Evolutionary conservation across 176 grass and related monocot genomes (phyloP), one percentile per base, ranked within the genome.

Genomic region (Hsuehochloa calcarea): DNA sequence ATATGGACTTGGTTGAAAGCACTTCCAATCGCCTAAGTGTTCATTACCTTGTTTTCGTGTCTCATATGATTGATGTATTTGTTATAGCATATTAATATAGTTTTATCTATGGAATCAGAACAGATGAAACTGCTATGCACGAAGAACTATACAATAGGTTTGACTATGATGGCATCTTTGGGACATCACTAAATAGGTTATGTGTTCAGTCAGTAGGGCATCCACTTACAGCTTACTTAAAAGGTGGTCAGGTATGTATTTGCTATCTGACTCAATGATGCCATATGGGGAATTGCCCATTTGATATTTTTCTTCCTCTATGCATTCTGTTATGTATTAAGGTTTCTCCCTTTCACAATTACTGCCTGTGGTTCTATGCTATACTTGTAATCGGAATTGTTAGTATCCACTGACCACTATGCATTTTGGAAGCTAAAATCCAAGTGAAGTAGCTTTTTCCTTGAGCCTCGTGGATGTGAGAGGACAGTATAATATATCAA

Each of bases 141-240:
- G 91, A 95, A 75, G 95, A 95, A 72, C 82, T 98, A n/a, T 95
- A 82, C 38, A 98, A 98, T 79, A 93, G 93, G 39, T 93, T 98
- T 82, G 95, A 98, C 70, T 98, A 98, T 87, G 93, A 95, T 70
- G 91, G 89, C 2, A 66, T 98, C 81, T 98, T 98, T 81, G 95
- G 95, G 31, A 98, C 95, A 82, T 93, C 95, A 82, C 80, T 98
- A 34, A 98, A 98, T 87, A 90, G 95, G 72, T 98, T 98, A 51
- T 98, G 95, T 93, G 95, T 98, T 66, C 95, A 98, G 71, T 93
- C 95, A 39, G 95, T 98, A 15, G 93, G 93, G 23, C 95, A 98
- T 47, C 95, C 95, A 41, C 87, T 98, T 70, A 98, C 95, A 66
- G 95, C 95, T 49, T 98, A 98, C 23, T 93, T 93, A 81, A 98